Conservation (phyloP, 805 yeast species). For the Starmera dryadoides region DNA sequence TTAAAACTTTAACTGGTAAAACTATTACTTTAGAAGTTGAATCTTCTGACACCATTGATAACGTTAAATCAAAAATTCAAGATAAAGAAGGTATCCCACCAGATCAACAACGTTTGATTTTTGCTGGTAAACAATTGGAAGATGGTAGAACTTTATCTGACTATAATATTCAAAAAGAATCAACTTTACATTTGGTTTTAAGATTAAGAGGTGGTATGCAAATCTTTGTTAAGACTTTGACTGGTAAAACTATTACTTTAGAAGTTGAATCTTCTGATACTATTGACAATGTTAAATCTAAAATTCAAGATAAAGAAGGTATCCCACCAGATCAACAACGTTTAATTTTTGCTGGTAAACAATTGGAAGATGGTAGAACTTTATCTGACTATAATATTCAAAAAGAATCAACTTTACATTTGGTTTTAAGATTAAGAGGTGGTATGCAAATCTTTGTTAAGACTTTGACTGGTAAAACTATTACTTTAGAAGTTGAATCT, state of each 20-base stretch:
- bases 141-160: conserved; percentile 92
- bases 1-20: conserved; percentile 94
- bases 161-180: conserved; percentile 93
- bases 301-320: conserved; percentile 98
- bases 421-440: conserved; percentile 85
- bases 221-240: conserved; percentile 88
- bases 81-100: conserved; percentile 99
- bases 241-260: conserved; percentile 95
- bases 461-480: conserved; percentile 87
- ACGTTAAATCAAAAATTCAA: conserved; percentile 90
- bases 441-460: conserved; percentile 89
- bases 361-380: conserved; percentile 91
- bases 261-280: conserved; percentile 98
- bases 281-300: conserved; percentile 88
- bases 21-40: conserved; percentile 96
- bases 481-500: conserved; percentile 98
- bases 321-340: conserved; percentile 99
- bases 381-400: conserved; percentile 91
- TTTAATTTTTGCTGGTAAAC: conserved; percentile 94
- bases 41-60: conserved; percentile 94
- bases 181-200: conserved; percentile 74
- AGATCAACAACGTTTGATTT: conserved; percentile 96
- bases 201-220: conserved; percentile 94
- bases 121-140: conserved; percentile 93
- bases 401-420: conserved; percentile 82